Percentiles rank a stretch among this genome's conserved stretches.
phyloP scores from a whole-genome alignment of 768 basidiomycete species.

The Boletus reticuloceps region DNA sequence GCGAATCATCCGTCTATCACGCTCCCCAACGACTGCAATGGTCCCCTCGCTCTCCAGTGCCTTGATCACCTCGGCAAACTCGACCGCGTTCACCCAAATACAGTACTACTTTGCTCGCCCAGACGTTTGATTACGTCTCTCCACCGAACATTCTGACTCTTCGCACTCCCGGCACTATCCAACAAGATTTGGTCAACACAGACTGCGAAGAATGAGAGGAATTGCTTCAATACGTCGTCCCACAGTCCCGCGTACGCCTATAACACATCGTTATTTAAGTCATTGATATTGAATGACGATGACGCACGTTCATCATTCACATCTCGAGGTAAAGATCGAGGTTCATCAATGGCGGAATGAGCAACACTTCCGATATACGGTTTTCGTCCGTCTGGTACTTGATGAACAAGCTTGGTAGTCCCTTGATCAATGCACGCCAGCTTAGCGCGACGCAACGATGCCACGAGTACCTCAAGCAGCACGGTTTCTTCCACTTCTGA shows the following conservation, averaged over 20 bases:
- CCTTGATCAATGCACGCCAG: slow-evolving; percentile 76
- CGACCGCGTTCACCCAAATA: too few species aligned
- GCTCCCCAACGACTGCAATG: too few species aligned
- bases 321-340: slow-evolving; percentile 91
- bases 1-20: too few species aligned
- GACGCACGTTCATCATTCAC: slow-evolving; percentile 75
- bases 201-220: slow-evolving; percentile 78
- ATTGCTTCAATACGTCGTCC: slow-evolving; percentile 93
- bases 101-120: too few species aligned
- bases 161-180: too few species aligned
- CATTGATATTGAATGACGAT: not conserved
- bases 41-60: too few species aligned
- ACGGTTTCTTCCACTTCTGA: slow-evolving; percentile 86
- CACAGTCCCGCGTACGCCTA: slow-evolving; percentile 86
- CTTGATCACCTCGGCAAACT: too few species aligned
- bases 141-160: too few species aligned
- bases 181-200: slow-evolving; percentile 68
- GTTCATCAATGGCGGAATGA: slow-evolving; percentile 82
- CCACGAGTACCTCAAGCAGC: slow-evolving; percentile 78
- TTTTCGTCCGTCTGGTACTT: slow-evolving; percentile 89
- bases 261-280: slow-evolving; percentile 1
- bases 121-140: too few species aligned
- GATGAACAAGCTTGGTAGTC: slow-evolving; percentile 81
- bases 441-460: slow-evolving; percentile 60
- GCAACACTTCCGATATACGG: slow-evolving; percentile 76